phyloP scores from a whole-genome alignment of 495 filamentous ascomycete genomes.

The Penicillium robsamsonii region DNA sequence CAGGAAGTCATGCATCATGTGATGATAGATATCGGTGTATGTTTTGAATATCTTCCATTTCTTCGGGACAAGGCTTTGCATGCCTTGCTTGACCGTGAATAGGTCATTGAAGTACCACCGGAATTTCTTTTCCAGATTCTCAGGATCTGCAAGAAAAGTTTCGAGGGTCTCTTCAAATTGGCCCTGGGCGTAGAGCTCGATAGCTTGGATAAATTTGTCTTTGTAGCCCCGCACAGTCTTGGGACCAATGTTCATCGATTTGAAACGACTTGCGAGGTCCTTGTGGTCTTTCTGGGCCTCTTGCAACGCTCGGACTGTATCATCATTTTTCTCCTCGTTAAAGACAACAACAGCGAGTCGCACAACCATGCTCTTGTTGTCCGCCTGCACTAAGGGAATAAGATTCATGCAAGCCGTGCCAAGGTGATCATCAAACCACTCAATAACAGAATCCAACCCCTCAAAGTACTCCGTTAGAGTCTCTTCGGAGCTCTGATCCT shows the following conservation, averaged over 20 bases:
- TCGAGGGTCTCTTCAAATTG: constrained; percentile 74
- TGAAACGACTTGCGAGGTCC: constrained; percentile 88
- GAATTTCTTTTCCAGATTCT: constrained; percentile 78
- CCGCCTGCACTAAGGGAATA: constrained; percentile 77
- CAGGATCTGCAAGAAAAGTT: constrained; percentile 76
- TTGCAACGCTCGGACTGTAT: constrained; percentile 82
- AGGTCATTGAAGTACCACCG: constrained; percentile 98
- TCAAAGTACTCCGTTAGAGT: constrained; percentile 87
- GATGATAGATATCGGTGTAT: constrained; percentile 86
- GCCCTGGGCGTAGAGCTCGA: constrained; percentile 66
- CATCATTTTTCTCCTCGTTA: constrained; percentile 94
- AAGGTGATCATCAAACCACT: constrained; percentile 94
- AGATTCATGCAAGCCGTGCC: constrained; percentile 84
- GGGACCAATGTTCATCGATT: constrained; percentile 87
- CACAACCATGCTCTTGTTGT: constrained; percentile 85
- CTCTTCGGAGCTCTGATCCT: constrained; percentile 67
- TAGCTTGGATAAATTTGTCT: constrained; percentile 83
- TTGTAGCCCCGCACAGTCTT: constrained; percentile 95
- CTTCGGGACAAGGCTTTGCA: constrained; percentile 86
- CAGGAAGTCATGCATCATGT: constrained; percentile 91
- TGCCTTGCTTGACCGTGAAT: constrained; percentile 84
- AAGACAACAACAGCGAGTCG: constrained; percentile 87
- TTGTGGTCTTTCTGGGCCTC: constrained; percentile 93
- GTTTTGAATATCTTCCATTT: constrained; percentile 96
- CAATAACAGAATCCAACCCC: constrained; percentile 80